Evolutionary conservation across 2,329 filamentous ascomycete species (phyloP), one percentile per base, ranked within the genome.

Genomic region (Pleomassaria siparia): DNA sequence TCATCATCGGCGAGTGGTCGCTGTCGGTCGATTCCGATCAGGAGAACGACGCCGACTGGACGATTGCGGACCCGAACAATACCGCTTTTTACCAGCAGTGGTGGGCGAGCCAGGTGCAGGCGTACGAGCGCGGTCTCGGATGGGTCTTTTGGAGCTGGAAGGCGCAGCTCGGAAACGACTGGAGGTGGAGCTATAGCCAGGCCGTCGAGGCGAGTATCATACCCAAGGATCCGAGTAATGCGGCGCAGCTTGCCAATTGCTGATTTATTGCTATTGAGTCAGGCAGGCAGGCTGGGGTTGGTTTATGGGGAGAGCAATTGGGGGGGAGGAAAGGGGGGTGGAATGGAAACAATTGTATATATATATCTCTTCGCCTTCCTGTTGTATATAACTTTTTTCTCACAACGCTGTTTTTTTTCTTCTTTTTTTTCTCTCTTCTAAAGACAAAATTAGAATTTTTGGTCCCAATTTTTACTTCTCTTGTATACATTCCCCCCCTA

Each of bases 121-220:
- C 76, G 0, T 85, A 82, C 56, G 82, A 85, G 67, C 73, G 73
- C 46, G 66, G 72, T 13, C 69, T 72, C 7, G 80, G 81, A 0
- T 84, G 80, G 80, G 63, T 81, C 2, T 85, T 83, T 58, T 85
- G 82, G 82, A 75, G 75, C 0, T 85, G 81, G 82, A 85, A 84
- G 66, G 61, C 65, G 3, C 60, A 80, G 62, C 13, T 75, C 54
- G 47, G 72, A 69, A 44, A 49, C 28, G 75, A 79, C 54, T 79
- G 73, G 66, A 62, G 76, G 18, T 80, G 77, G 78, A 74, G 74
- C 50, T 80, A 81, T 54, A 63, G 72, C 59, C 70, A 68, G 8
- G 70, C 59, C 3, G 56, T 60, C 2, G 51, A 59, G 40, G 52
- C 43, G 2, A 59, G 58, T 11, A 51, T 63, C 20, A 54, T 64